Evolutionary conservation across 2,329 filamentous ascomycete genomes (phyloP).

Genomic region (Scolecobasidium constrictum): DNA sequence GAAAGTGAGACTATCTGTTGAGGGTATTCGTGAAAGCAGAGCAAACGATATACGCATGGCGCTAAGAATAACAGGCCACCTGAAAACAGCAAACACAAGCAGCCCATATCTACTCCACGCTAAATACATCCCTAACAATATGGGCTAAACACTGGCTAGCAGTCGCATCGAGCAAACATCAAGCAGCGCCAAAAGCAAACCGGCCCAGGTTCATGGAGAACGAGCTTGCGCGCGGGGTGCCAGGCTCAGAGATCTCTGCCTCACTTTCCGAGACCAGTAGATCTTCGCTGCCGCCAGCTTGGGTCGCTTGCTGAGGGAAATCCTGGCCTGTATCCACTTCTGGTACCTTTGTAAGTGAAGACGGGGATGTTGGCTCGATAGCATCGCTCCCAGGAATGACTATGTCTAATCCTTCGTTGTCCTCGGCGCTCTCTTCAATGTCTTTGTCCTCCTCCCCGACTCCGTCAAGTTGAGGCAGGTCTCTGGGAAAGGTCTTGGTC

Average conservation of each 20-base stretch:
- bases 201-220: slow-evolving; percentile 6
- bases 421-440: background rate
- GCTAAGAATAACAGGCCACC: no score
- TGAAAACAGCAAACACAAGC: no score
- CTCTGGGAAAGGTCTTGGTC: background rate
- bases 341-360: background rate
- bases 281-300: slow-evolving; percentile 7
- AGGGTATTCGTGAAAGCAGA: no score
- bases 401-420: background rate
- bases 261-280: slow-evolving; percentile 10
- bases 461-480: background rate
- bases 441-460: background rate
- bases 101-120: no score
- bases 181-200: slow-evolving; percentile 9
- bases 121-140: no score
- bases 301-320: no score
- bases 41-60: no score
- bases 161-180: no score
- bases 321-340: background rate
- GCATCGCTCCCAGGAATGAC: slow-evolving; percentile 10
- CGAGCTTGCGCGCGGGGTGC: slow-evolving; percentile 1
- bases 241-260: slow-evolving; percentile 3
- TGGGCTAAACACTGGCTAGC: no score
- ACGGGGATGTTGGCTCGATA: slow-evolving; percentile 1
- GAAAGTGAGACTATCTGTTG: no score